These are phyloP conservation scores for Pharnaceum exiguum DNA, from an alignment of 148 eudicot species.

Conservation along the genomic window DNA sequence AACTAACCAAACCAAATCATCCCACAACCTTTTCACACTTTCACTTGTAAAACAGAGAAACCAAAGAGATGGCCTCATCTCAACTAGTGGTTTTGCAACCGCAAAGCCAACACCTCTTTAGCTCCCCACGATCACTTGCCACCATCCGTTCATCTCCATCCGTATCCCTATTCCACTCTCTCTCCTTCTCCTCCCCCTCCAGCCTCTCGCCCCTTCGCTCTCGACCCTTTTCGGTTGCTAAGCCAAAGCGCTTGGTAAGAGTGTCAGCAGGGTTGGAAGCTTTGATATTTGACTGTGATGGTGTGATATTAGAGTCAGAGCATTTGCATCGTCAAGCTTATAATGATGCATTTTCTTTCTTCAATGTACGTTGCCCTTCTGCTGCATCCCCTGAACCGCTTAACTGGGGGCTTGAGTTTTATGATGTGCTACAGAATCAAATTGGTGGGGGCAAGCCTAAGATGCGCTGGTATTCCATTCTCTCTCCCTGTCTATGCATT, in stretches of 20 bases:
- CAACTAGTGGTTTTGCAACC: too few relatives aligned
- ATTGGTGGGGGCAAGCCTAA: slow-evolving; percentile 97
- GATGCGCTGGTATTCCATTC: slow-evolving; percentile 68
- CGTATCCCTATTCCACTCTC: background rate
- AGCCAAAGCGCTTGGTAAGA: slow-evolving; percentile 3
- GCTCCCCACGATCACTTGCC: too few relatives aligned
- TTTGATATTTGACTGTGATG: slow-evolving; percentile 92
- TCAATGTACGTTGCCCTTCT: slow-evolving; percentile 65
- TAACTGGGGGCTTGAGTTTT: slow-evolving; percentile 65
- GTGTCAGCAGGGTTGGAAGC: slow-evolving; percentile 45
- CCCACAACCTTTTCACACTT: too few relatives aligned
- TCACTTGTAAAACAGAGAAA: too few relatives aligned
- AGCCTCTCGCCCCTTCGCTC: slow-evolving; percentile 12
- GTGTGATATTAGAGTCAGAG: slow-evolving; percentile 91
- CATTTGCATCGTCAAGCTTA: slow-evolving; percentile 93
- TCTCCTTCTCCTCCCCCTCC: slow-evolving; percentile 24
- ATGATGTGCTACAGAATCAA: slow-evolving; percentile 82
- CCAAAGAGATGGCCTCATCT: too few relatives aligned
- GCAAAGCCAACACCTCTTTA: too few relatives aligned
- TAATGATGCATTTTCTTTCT: slow-evolving; percentile 76
- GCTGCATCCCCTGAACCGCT: slow-evolving; percentile 41
- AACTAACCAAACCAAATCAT: too few relatives aligned
- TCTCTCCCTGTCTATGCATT: background rate
- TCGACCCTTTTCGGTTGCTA: slow-evolving; percentile 12
- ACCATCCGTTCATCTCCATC: background rate